Conservation (phyloP, 2,329 filamentous ascomycete species). For the Zalaria sp. region DNA sequence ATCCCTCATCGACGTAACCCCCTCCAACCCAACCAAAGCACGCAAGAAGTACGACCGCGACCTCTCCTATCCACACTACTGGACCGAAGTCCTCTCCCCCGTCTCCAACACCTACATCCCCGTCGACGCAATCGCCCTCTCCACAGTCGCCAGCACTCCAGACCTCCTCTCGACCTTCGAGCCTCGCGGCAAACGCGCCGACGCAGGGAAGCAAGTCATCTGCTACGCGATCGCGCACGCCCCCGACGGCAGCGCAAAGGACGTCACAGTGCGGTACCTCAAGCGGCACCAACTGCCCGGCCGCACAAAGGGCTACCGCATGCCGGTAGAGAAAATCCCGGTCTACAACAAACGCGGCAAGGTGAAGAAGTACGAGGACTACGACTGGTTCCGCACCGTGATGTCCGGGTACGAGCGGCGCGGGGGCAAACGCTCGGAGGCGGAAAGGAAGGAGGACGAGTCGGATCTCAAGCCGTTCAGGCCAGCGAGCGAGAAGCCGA, state of each 20-base stretch:
- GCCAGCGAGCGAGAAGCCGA: slow-evolving; percentile 41
- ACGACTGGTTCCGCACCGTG: slow-evolving; percentile 77
- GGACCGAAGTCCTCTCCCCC: slow-evolving; percentile 80
- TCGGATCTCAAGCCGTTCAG: slow-evolving; percentile 62
- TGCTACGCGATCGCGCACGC: slow-evolving; percentile 79
- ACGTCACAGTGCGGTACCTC: slow-evolving; percentile 85
- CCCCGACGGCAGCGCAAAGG: slow-evolving; percentile 76
- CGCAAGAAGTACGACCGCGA: slow-evolving; percentile 53
- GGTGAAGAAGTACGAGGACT: slow-evolving; percentile 59
- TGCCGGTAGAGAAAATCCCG: slow-evolving; percentile 66
- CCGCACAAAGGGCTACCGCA: slow-evolving; percentile 72
- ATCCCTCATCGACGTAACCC: slow-evolving; percentile 43
- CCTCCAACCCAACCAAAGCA: slow-evolving; percentile 26
- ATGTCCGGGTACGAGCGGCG: slow-evolving; percentile 58
- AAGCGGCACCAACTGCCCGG: slow-evolving; percentile 71
- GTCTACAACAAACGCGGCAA: slow-evolving; percentile 67
- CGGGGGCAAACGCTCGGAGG: slow-evolving; percentile 42
- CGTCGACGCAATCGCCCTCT: slow-evolving; percentile 59
- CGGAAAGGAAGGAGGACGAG: slow-evolving; percentile 67
- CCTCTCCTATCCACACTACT: slow-evolving; percentile 76
- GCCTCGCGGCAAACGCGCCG: slow-evolving; percentile 67
- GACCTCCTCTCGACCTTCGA: slow-evolving; percentile 65
- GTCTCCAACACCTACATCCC: slow-evolving; percentile 65
- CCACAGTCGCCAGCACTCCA: slow-evolving; percentile 56
- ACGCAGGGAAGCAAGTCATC: slow-evolving; percentile 77